These are phyloP conservation scores for Calycina marina DNA, from an alignment of 2,329 filamentous ascomycete species.

Conservation along the genomic window DNA sequence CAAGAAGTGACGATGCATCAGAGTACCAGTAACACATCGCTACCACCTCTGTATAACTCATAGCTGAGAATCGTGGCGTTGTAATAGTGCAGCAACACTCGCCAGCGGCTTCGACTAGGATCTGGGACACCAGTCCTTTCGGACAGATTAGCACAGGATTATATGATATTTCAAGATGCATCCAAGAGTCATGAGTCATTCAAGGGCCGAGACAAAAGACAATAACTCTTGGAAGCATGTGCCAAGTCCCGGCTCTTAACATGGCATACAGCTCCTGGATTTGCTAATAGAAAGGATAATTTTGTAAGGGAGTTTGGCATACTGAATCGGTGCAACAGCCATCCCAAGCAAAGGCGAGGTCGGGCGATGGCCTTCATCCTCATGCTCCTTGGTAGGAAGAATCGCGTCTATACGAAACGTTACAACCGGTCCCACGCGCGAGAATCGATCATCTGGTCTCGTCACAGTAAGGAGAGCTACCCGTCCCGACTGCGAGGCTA, in stretches of 20 bases:
- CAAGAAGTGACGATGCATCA: constrained; percentile 1
- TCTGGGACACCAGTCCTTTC: too few species aligned
- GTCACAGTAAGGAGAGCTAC: constrained; percentile 50
- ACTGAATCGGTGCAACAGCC: constrained; percentile 49
- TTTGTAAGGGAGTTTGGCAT: constrained; percentile 20
- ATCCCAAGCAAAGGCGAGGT: constrained; percentile 48
- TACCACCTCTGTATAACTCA: constrained; percentile 38
- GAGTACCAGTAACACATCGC: constrained; percentile 1
- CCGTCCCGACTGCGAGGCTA: constrained; percentile 52
- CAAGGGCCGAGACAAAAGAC: too few species aligned
- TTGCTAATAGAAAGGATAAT: too few species aligned
- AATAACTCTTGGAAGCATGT: too few species aligned
- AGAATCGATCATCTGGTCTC: constrained; percentile 19
- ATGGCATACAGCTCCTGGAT: too few species aligned
- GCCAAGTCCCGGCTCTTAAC: too few species aligned
- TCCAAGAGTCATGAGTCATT: too few species aligned
- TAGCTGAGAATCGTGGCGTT: constrained; percentile 59
- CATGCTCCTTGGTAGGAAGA: constrained; percentile 27
- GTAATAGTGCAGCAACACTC: constrained; percentile 56
- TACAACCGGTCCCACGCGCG: constrained; percentile 4
- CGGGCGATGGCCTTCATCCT: constrained; percentile 21
- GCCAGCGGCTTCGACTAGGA: constrained; percentile 48
- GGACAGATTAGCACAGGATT: too few species aligned
- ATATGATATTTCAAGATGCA: too few species aligned
- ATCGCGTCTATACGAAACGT: constrained; percentile 38